Base-by-base conservation (phyloP, 202 grass and related monocot species). In the Carex sylvatica region DNA sequence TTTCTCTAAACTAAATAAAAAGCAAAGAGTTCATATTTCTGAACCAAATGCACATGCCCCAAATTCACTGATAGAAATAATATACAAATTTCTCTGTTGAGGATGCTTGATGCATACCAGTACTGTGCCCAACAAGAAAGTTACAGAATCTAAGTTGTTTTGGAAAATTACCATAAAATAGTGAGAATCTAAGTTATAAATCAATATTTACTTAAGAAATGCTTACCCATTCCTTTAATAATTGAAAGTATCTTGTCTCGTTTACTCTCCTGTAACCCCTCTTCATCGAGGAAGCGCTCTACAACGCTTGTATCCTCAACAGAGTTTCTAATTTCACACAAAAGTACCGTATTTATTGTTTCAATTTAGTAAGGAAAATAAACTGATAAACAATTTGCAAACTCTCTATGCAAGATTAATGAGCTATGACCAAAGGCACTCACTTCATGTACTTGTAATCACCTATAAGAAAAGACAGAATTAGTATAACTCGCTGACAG, bases 371-470 rank as follows among this genome's bases (percentile, higher is more conserved):
- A 82, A 31, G 44, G 38, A 24, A 75, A 75, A 10, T 16, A n/a
- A 75, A 75, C 46, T n/a, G 5, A 75, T 75, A 59, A 36, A 77
- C 16, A 4, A 76, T 26, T 55, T 31, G 0, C 2, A 10, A n/a
- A 1, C 20, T 74, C 55, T 54, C 20, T 74, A 20, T 53, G 14
- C 11, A 56, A 3, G 5, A 59, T 19, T 77, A 16, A 59, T 38
- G 16, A 77, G 74, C 16, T 26, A 67, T 38, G 56, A 55, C 49
- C 61, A 36, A 56, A 49, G 10, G 61, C 42, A 63, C 92, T 82
- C 65, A 98, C 95, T 91, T 94, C 65, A 85, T 93, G 69, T 98
- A 98, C 86, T 98, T 98, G 87, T 98, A 94, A 62, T 98, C 95
- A 82, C 95, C 95, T 98, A 84, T 62, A 90, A 0, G 23, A 88